These are phyloP conservation scores for Pinus tabuliformis DNA, from an alignment of 75 land plant genomes.

Conservation along the genomic window DNA sequence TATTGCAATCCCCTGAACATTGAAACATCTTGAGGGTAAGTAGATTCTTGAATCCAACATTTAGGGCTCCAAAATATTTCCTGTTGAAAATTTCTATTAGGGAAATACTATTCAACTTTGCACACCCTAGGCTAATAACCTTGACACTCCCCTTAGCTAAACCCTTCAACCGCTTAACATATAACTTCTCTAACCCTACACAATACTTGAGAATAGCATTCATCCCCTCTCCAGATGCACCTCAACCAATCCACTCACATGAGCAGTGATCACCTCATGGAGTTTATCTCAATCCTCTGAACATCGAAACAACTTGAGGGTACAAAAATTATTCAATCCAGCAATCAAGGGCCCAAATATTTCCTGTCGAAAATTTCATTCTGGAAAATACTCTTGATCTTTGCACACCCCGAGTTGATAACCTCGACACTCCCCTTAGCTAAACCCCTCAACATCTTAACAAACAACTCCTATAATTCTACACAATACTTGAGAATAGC, in stretches of 20 bases:
- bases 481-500: no score
- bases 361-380: constrained; percentile 30
- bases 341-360: constrained; percentile 27
- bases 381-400: no score
- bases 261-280: constrained; percentile 17
- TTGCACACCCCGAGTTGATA: constrained; percentile 14
- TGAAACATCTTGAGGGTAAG: constrained; percentile 58
- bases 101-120: constrained; percentile 16
- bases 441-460: no score
- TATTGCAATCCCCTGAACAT: constrained; percentile 84
- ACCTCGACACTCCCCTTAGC: background rate
- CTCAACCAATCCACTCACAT: constrained; percentile 30
- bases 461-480: no score
- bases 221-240: constrained; percentile 6
- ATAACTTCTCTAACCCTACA: no score
- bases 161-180: no score
- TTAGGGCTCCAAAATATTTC: constrained; percentile 71
- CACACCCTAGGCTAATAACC: no score
- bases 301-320: constrained; percentile 22
- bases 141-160: no score
- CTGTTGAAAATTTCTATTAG: constrained; percentile 81
- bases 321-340: constrained; percentile 28
- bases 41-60: constrained; percentile 57
- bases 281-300: constrained; percentile 31
- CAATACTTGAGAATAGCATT: no score